phyloP scores from a whole-genome alignment of 192 early-diverging fungal species.

The Glomus cerebriforme region DNA sequence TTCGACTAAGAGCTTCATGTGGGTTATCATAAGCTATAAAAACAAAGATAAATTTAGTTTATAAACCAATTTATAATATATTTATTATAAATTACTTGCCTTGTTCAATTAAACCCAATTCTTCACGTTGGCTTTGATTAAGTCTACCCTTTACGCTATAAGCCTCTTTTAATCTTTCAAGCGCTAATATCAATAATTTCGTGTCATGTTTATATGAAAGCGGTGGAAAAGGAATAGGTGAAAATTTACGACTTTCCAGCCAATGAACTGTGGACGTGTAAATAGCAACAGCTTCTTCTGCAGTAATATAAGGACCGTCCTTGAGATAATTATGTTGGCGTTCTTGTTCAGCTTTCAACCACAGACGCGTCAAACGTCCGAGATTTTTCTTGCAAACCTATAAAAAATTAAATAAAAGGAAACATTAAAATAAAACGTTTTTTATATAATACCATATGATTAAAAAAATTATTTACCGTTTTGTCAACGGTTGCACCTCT shows the following conservation, averaged over 20 bases:
- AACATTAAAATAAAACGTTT: not conserved
- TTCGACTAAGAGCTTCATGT: slow-evolving; percentile 80
- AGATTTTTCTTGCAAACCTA: slow-evolving; percentile 91
- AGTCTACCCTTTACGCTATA: slow-evolving; percentile 94
- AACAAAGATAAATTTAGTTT: not conserved
- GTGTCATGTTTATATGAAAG: slow-evolving; percentile 99
- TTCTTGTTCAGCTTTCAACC: slow-evolving; percentile 99
- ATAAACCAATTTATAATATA: not conserved
- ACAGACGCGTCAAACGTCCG: slow-evolving; percentile 95
- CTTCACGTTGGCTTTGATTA: slow-evolving; percentile 96
- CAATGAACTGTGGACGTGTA: slow-evolving; percentile 98
- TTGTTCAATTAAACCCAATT: slow-evolving; percentile 96
- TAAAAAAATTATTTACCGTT: slow-evolving; percentile 53
- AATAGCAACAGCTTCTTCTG: slow-evolving; percentile 97
- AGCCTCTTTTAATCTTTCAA: slow-evolving; percentile 94
- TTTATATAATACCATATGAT: not conserved
- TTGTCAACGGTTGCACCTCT: slow-evolving; percentile 99
- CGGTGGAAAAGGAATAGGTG: slow-evolving; percentile 98
- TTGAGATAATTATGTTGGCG: slow-evolving; percentile 99
- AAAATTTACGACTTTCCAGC: slow-evolving; percentile 96
- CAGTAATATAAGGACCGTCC: slow-evolving; percentile 97
- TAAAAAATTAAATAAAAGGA: not conserved
- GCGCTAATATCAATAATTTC: slow-evolving; percentile 93
- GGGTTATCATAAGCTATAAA: slow-evolving; percentile 89
- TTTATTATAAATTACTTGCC: not conserved